A percentile compares a stretch with the other conserved stretches of the same genome.
phyloP scores from a whole-genome alignment of 2,329 filamentous ascomycete genomes.

The Cytospora mali region DNA sequence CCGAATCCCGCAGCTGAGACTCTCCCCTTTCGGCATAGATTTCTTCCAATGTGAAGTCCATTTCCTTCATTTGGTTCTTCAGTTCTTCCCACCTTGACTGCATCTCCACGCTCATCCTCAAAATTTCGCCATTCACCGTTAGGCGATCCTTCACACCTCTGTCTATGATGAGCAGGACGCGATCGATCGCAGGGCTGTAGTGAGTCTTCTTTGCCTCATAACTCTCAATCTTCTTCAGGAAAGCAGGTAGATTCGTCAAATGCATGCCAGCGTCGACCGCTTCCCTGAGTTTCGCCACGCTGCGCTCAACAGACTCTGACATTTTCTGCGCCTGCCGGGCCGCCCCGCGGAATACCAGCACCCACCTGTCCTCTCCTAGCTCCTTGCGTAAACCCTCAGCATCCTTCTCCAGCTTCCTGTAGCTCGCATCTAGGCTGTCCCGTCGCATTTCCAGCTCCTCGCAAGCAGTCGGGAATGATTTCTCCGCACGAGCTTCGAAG shows the following conservation, averaged over 20 bases:
- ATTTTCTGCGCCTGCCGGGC: slow-evolving; percentile 92
- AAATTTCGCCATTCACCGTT: slow-evolving; percentile 93
- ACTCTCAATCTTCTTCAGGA: slow-evolving; percentile 84
- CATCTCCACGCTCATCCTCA: slow-evolving; percentile 84
- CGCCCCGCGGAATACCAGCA: slow-evolving; percentile 91
- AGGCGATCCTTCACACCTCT: slow-evolving; percentile 94
- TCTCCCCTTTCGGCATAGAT: slow-evolving; percentile 63
- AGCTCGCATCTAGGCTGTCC: slow-evolving; percentile 76
- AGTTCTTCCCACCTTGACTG: slow-evolving; percentile 78
- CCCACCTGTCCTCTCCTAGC: slow-evolving; percentile 93
- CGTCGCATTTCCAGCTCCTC: slow-evolving; percentile 81
- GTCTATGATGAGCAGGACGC: slow-evolving; percentile 89
- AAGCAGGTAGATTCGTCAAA: slow-evolving; percentile 67
- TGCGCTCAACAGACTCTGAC: slow-evolving; percentile 92
- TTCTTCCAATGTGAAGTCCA: slow-evolving; percentile 76
- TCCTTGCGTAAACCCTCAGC: slow-evolving; percentile 88
- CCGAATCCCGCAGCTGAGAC: slow-evolving; percentile 84
- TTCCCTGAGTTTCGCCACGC: slow-evolving; percentile 79
- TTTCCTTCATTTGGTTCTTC: slow-evolving; percentile 74
- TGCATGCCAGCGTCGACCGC: slow-evolving; percentile 75
- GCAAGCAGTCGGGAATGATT: slow-evolving; percentile 85
- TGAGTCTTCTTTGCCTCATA: slow-evolving; percentile 95
- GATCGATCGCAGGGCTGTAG: slow-evolving; percentile 90
- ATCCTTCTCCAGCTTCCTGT: slow-evolving; percentile 85
- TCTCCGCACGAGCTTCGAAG: slow-evolving; percentile 77